Evolutionary conservation across 2,329 filamentous ascomycete genomes (phyloP), one percentile per base, ranked within the genome.

Genomic region (Botrytis medusae): DNA sequence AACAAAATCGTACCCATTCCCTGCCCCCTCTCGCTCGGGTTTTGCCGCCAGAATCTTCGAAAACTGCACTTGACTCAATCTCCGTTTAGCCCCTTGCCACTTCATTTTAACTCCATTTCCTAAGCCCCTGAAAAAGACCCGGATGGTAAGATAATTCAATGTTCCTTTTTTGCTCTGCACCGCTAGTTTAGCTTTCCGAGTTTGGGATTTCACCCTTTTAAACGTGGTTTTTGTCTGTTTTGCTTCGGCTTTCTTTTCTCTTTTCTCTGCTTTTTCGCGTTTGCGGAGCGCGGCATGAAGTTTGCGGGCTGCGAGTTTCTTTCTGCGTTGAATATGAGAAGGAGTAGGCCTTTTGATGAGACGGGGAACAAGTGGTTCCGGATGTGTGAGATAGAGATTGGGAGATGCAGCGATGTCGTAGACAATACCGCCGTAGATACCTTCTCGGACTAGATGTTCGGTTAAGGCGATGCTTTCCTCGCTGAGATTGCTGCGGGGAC

Each of bases 361-460:
- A 18, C 42, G n/a, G 10, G 54, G 54, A 7, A 8, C 4, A 25
- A 7, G 20, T 37, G 20, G 63, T 18, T 46, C 9, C 7, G 48
- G 22, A 37, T 32, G 34, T 1, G 20, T 14, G 2, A 57, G n/a
- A 69, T 25, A 32, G 14, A 32, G 40, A 22, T 22, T 22, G 34
- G 40, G 25, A 10, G 60, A 29, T 9, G 42, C 9, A 46, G 10
- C 16, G 20, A 51, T 6, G 9, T 54, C 37, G 40, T 59, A 72
- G 46, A 72, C 42, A 16, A 72, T 54, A 14, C 54, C 62, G 4
- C 44, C 37, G 61, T 68, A 67, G 16, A 72, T 57, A 18, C 70
- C 70, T 48, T 72, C 62, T 29, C 62, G 48, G 2, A 57, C 48
- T 18, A 72, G 40, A 29, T 72, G 70, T 10, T 54, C 37, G 51